Conservation (phyloP, 768 basidiomycete species). For the Mycena polygramma region DNA sequence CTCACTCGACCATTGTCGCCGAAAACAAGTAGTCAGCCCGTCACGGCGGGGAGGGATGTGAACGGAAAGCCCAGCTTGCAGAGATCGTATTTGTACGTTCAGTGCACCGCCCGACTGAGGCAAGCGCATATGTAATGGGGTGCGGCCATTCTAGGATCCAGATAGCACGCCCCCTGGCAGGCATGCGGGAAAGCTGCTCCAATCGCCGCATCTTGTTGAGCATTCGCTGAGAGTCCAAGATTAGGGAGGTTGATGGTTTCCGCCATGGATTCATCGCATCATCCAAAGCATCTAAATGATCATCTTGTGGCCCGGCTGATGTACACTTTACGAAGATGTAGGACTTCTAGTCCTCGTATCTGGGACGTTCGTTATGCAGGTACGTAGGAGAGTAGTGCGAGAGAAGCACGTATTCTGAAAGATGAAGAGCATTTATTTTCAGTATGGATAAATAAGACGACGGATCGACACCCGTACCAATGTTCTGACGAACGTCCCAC, state of each 20-base stretch:
- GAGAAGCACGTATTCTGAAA: not conserved
- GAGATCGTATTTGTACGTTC: not conserved
- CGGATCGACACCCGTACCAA: not conserved
- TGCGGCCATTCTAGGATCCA: not conserved
- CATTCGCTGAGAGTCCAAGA: not conserved
- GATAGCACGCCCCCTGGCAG: not conserved
- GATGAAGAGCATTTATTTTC: not conserved
- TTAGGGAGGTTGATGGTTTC: not conserved
- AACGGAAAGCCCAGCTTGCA: not conserved
- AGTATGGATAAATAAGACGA: not conserved
- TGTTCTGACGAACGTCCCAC: constrained; percentile 1
- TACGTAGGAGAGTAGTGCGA: not conserved
- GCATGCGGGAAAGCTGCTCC: not conserved
- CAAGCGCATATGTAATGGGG: constrained; percentile 11
- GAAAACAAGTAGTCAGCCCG: not conserved
- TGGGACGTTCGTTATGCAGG: not conserved
- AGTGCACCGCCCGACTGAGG: constrained; percentile 22
- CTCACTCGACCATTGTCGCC: constrained; percentile 12
- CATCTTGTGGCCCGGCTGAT: not conserved
- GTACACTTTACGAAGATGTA: not conserved
- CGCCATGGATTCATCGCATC: constrained; percentile 9
- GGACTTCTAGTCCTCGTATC: not conserved
- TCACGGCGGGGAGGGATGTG: not conserved
- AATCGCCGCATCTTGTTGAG: constrained; percentile 18
- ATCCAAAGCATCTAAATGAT: too few relatives aligned